Base-by-base conservation (phyloP, 2,329 filamentous ascomycete species). In the Fusarium mundagurra region DNA sequence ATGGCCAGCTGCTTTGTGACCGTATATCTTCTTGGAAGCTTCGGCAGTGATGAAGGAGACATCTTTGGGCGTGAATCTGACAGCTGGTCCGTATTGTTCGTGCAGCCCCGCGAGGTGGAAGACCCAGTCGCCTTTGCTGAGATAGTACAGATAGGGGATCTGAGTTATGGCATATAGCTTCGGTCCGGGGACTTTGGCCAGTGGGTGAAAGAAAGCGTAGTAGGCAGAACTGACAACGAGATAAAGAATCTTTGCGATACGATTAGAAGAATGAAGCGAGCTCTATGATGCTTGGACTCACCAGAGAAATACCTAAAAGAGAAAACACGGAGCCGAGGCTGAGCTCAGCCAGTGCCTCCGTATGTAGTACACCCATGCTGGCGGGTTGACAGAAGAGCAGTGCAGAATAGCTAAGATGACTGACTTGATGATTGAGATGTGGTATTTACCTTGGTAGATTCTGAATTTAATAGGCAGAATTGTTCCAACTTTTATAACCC, bases 31-130 rank as follows among this genome's bases (percentile, higher is more conserved):
- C 5, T 68, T 68, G 4, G 27, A 31, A 4, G 66, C 66, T 31
- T 53, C 55, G 6, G 41, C 64, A 1, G 66, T 68, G 12, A 68
- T 68, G 18, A 68, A 68, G 1, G 66, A 68, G 7, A 68, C 64
- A 8, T 68, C 66, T 4, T 22, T 33, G 2, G 55, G 41, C 0
- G 54, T 36, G 7, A 29, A 61, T 44, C 66, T 27, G 4, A 68
- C 64, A 6, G 47, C 55, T 24, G 64, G 64, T 3, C 66, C 66
- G 10, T 68, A 68, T 20, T 17, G 36, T 1, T 68, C 41, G 31
- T 68, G 66, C 0, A 68, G 13, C 2, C 54, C 36, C 14, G 13
- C 17, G 2, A 68, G 64, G 20, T 17, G 29, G 14, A 24, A 14
- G 1, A 53, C 10, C 66, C 66, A 68, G 18, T 61, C 14, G 0